Conservation (phyloP, 2,329 filamentous ascomycete genomes). For the Aspergillus pseudonomiae region DNA sequence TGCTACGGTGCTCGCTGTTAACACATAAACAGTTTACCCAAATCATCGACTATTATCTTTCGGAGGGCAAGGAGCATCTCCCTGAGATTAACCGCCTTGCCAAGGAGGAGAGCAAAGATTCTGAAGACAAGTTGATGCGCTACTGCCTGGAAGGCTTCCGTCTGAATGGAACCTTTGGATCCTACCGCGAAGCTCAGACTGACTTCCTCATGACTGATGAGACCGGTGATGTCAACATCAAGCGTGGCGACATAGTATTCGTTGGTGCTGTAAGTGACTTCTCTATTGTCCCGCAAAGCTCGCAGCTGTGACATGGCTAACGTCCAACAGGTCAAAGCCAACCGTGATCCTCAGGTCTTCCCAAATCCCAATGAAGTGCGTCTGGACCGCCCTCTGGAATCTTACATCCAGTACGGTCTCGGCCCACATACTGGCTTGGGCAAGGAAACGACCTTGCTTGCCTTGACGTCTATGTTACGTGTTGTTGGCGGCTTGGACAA, state of each 20-base stretch:
- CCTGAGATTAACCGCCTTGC: conserved; percentile 65
- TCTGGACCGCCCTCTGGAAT: conserved; percentile 64
- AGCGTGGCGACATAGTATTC: conserved; percentile 63
- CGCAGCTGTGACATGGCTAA: conserved; percentile 1
- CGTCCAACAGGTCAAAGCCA: conserved; percentile 46
- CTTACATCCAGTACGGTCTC: conserved; percentile 66
- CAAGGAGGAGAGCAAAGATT: conserved; percentile 56
- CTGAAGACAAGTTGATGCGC: conserved; percentile 66
- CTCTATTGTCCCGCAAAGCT: not conserved
- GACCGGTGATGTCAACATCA: conserved; percentile 52
- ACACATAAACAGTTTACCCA: conserved; percentile 62
- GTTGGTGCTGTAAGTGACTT: conserved; percentile 59
- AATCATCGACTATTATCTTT: conserved; percentile 72
- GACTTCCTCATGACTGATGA: conserved; percentile 57
- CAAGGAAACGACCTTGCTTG: conserved; percentile 61
- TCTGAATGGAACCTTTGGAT: conserved; percentile 64
- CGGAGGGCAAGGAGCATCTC: conserved; percentile 59
- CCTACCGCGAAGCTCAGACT: conserved; percentile 59
- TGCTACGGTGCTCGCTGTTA: not conserved
- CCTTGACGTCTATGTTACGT: conserved; percentile 69
- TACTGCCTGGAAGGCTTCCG: conserved; percentile 75
- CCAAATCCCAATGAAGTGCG: conserved; percentile 64
- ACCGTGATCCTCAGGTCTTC: conserved; percentile 62
- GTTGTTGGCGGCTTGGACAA: conserved; percentile 64
- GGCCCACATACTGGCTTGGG: conserved; percentile 68